Conservation (phyloP, 78 protist species). For the Dictyostelium discoideum region DNA sequence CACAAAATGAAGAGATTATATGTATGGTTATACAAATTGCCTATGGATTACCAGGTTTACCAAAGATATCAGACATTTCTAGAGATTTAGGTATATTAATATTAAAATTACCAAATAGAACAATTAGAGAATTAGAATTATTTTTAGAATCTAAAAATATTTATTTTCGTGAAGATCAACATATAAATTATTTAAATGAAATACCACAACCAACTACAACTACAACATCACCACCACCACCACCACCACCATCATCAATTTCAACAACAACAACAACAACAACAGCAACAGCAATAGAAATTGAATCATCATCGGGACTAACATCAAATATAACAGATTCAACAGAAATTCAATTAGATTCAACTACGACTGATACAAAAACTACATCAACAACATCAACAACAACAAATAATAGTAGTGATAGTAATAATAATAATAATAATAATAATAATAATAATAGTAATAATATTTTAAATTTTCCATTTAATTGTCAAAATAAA, state of each 20-base stretch:
- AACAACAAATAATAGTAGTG: background rate
- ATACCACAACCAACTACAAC: background rate
- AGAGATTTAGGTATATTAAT: background rate
- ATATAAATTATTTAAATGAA: background rate
- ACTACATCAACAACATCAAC: background rate
- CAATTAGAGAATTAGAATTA: background rate
- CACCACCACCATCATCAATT: background rate
- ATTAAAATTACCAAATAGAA: background rate
- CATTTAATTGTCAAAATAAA: background rate
- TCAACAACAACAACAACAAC: background rate
- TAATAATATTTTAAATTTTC: background rate
- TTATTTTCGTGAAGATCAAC: background rate
- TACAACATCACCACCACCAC: background rate
- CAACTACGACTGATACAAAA: background rate
- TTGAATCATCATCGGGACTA: background rate
- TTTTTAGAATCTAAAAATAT: slow-evolving; percentile 2
- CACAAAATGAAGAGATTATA: background rate
- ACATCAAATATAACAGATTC: background rate
- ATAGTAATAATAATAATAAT: background rate
- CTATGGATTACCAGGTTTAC: background rate
- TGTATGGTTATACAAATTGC: slow-evolving; percentile 5
- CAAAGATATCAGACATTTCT: background rate
- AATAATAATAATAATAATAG: background rate
- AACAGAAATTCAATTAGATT: background rate
- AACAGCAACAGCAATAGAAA: background rate